Evolutionary conservation across 306 rosid species (phyloP), one percentile per base, ranked within the genome.

Genomic region (Cercis canadensis): DNA sequence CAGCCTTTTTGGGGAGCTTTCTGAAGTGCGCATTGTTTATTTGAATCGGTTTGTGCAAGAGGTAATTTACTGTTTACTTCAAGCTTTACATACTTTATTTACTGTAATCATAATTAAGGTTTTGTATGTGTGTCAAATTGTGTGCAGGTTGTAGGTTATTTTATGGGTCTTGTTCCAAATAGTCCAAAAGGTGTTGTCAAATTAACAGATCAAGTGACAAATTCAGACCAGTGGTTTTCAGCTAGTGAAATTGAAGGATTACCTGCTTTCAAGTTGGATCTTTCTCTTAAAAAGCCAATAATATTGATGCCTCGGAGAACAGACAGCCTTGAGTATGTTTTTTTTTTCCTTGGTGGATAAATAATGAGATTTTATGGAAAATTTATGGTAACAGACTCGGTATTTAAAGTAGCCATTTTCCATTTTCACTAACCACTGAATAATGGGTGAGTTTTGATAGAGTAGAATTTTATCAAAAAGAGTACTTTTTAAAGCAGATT

Each of bases 181-280:
- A 81, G 81, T 74, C 83, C 96, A 50, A 86, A 82, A 81, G 85
- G 86, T 41, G 84, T 86, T 13, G 77, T 89, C 69, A 91, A 87
- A 80, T 69, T 94, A 72, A 91, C 85, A 77, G 99, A 94, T 80
- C 95, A 91, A 84, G 88, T 70, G 55, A 90, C 97, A 67, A 91
- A 91, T 86, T 94, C 97, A 45, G 99, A 94, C 85, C 91, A 87
- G 77, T 87, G 88, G 99, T 87, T 94, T 78, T 83, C 96, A 37
- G 84, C 97, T 57, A 81, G 88, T 82, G 99, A 94, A 58, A 83
- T 91, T 70, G 97, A 91, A 85, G 99, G 99, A 62, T 86, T 88
- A n/a, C 96, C 99, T 57, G 97, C 99, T 60, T 80, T 94, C 72
- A 94, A 94, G 87, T 86, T 94, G 79, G 97, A 90, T 73, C 82